These are phyloP conservation scores for Ustilago loliicola DNA, from an alignment of 1,284 basidiomycete genomes.

Conservation along the genomic window DNA sequence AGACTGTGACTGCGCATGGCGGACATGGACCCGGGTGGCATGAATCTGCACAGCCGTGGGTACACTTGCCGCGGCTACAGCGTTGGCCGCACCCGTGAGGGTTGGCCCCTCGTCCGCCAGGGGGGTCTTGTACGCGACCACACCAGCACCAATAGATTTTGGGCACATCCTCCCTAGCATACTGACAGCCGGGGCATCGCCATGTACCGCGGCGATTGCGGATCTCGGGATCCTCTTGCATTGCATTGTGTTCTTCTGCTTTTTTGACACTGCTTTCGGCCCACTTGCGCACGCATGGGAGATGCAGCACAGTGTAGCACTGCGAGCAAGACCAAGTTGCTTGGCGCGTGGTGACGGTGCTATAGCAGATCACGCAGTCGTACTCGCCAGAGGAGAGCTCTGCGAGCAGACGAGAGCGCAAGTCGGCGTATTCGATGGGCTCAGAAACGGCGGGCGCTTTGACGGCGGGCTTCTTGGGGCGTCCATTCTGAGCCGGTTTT, in stretches of 20 bases:
- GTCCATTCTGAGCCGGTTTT: conserved; percentile 22
- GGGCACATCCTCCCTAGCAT: conserved; percentile 62
- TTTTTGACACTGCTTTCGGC: conserved; percentile 66
- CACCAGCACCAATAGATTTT: conserved; percentile 68
- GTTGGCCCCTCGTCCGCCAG: conserved; percentile 42
- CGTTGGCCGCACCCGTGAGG: conserved; percentile 67
- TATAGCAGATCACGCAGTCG: conserved; percentile 69
- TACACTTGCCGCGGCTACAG: conserved; percentile 60
- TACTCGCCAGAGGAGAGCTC: conserved; percentile 65
- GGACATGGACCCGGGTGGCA: conserved; percentile 70
- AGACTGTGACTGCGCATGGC: conserved; percentile 65
- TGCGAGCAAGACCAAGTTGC: conserved; percentile 67
- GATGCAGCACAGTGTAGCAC: conserved; percentile 67
- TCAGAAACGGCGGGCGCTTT: conserved; percentile 32
- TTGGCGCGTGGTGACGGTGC: conserved; percentile 57
- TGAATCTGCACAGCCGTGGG: conserved; percentile 61
- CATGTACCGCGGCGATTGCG: conserved; percentile 62
- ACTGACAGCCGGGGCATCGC: conserved; percentile 69
- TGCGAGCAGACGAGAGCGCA: conserved; percentile 63
- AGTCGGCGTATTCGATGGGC: conserved; percentile 59
- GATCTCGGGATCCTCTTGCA: conserved; percentile 67
- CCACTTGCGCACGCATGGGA: conserved; percentile 67
- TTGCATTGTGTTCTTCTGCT: conserved; percentile 65
- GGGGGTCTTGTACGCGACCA: conserved; percentile 56
- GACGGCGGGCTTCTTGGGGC: conserved; percentile 35